Evolutionary conservation across 768 basidiomycete species (phyloP).

Genomic region (Serendipita sp.): DNA sequence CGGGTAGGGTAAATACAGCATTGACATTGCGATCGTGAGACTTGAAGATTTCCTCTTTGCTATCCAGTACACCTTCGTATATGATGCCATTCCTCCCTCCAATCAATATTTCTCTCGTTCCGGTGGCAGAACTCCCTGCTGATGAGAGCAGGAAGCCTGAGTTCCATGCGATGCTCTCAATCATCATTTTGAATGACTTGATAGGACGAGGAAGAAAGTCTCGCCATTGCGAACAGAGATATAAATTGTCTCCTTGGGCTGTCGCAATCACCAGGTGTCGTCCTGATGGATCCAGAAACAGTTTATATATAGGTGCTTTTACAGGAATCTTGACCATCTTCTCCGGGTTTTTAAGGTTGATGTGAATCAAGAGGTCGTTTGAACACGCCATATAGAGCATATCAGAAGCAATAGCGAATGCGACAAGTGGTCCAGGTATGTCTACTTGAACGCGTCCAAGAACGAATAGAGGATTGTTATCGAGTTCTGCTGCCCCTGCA

Average conservation of each 20-base stretch:
- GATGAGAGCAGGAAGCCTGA: slow-evolving; percentile 48
- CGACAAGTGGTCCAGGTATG: slow-evolving; percentile 68
- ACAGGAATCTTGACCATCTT: slow-evolving; percentile 64
- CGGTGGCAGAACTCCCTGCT: slow-evolving; percentile 52
- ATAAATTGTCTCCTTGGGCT: slow-evolving; percentile 84
- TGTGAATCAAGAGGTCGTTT: slow-evolving; percentile 66
- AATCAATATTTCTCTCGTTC: slow-evolving; percentile 56
- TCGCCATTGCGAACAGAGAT: slow-evolving; percentile 66
- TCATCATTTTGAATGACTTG: slow-evolving; percentile 67
- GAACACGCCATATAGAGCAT: slow-evolving; percentile 70
- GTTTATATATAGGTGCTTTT: slow-evolving; percentile 60
- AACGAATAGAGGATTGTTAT: slow-evolving; percentile 45
- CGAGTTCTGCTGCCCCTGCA: slow-evolving; percentile 22
- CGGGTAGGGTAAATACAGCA: slow-evolving; percentile 59
- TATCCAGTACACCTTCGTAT: slow-evolving; percentile 79
- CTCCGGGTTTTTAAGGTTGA: slow-evolving; percentile 78
- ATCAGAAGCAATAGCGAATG: slow-evolving; percentile 74
- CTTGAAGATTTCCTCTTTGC: slow-evolving; percentile 85
- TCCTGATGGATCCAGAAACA: slow-evolving; percentile 89
- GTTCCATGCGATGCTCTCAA: slow-evolving; percentile 90
- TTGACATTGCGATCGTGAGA: slow-evolving; percentile 69
- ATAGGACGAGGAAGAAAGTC: slow-evolving; percentile 51
- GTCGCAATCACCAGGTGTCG: slow-evolving; percentile 81
- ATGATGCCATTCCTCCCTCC: slow-evolving; percentile 75
- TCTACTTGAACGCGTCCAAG: slow-evolving; percentile 81